Base-by-base conservation (phyloP, 140 eudicot genomes). In the Erigeron philadelphicus region DNA sequence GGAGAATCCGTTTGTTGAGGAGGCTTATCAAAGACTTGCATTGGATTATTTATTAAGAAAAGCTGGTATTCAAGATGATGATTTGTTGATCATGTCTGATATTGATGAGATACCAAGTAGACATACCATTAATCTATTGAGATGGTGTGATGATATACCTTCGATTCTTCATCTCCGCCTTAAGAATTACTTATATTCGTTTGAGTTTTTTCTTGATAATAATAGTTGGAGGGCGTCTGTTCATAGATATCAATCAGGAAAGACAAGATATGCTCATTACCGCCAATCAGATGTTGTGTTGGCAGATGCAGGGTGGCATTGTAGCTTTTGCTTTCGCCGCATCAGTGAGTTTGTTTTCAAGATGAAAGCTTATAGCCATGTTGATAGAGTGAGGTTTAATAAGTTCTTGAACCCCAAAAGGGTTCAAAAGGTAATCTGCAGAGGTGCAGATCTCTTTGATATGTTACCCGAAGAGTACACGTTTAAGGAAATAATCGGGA, bases 221-320 rank as follows among this genome's bases (percentile, higher is more conserved):
- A 84, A 84, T 46, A 92, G 96, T 79, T 92, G 98, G 98, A 79
- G 98, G 71, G 98, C 98, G 12, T 88, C 98, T 8, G 74, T 88
- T 70, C 98, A 92, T 65, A 75, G 85, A 31, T 92, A 92, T 68
- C 87, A 83, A 60, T 60, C 90, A 0, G 98, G 96, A 11, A 84
- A 79, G 38, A 92, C 98, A 8, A 72, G 81, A 16, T 92, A 92
- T 46, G 98, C 98, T 6, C 98, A 92, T 76, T 92, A 86, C 66
- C 79, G 98, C 23, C 98, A 92, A 43, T 84, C 96, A 2, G 95
- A 92, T 69, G 90, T 78, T 12, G 83, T 88, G 46, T 78, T 92
- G 86, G 86, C 98, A 2, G 98, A 92, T 65, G 96, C 98, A 6
- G 98, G 98, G 68, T 92, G 98, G 98, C 98, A 92, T 78, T 92